Evolutionary conservation across 2,329 filamentous ascomycete species (phyloP), one percentile per base, ranked within the genome.

Genomic region (Sarocladium kiliense): DNA sequence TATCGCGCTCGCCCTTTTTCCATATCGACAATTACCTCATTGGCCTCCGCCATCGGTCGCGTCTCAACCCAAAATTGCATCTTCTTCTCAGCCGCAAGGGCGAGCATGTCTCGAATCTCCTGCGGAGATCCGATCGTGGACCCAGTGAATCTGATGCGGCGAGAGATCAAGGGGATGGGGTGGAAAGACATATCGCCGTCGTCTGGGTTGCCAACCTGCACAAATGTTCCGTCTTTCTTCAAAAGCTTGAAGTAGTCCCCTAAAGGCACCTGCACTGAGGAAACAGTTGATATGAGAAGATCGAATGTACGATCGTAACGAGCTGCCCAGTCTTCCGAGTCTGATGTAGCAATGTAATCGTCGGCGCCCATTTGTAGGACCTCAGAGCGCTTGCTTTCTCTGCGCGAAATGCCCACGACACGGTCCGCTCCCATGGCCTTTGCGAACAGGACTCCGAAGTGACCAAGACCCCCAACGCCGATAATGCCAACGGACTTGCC

Each of bases 391-490:
- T 86, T 86, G 55, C 65, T 68, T 5, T 66, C 69, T 18, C 69
- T 75, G 37, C 82, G 76, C 14, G 79, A 84, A 63, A 85, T 85
- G 9, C 77, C 82, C 7, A 84, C 78, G 12, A 86, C 79, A 45
- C 77, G 75, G 50, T 86, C 80, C n/a, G 79, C 81, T 10, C 80
- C 81, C 11, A 90, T 68, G 1, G 86, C 86, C 66, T 82, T 85
- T 1, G 87, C 86, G 60, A 84, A 88, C 39, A 87, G 68, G 10
- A 90, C 70, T 3, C 82, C 87, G 61, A 89, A 84, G 68, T 90
- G 86, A 0, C 86, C 86, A 1, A 89, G 68, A 2, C 86, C 86
- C 7, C 86, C 86, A 14, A 89, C 73, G 2, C 86, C 86, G 19
- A 88, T 73, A 57, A 89, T 79, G 1, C 81, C 86, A 2, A 90